Conservation (phyloP, 2,329 filamentous ascomycete genomes). For the Apiospora pterosperma region DNA sequence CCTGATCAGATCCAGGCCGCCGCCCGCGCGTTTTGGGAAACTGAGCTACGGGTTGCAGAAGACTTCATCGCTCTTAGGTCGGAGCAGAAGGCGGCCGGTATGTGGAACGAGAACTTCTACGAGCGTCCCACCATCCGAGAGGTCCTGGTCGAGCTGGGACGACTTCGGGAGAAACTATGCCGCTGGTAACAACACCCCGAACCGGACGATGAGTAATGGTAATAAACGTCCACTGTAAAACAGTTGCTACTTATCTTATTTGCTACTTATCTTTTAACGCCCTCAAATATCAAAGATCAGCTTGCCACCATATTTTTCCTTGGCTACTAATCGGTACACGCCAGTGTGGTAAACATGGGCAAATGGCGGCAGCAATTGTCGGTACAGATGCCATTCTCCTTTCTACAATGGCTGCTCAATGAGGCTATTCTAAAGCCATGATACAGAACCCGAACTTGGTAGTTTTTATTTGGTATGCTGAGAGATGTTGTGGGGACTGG, state of each 20-base stretch:
- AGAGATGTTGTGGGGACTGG: too few relatives aligned
- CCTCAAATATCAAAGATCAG: background rate
- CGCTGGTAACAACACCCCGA: background rate
- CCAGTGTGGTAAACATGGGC: background rate
- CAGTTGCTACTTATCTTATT: background rate
- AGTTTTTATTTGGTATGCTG: too few relatives aligned
- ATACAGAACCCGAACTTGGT: too few relatives aligned
- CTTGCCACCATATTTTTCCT: background rate
- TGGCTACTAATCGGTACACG: too few relatives aligned
- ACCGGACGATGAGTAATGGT: background rate
- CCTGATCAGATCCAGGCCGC: conserved; percentile 29
- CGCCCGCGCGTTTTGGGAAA: conserved; percentile 44
- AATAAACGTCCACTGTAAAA: background rate
- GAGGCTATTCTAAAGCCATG: too few relatives aligned
- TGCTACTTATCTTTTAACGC: background rate
- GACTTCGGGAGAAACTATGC: background rate
- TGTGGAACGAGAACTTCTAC: conserved; percentile 50
- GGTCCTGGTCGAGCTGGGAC: conserved; percentile 31
- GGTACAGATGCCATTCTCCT: too few relatives aligned
- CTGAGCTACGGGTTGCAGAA: conserved; percentile 45
- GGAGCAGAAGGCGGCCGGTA: conserved; percentile 31
- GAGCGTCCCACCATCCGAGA: conserved; percentile 43
- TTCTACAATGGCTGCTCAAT: too few relatives aligned
- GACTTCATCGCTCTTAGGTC: conserved; percentile 41
- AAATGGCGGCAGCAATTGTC: too few relatives aligned